Conservation (phyloP, 1,284 basidiomycete species). For the Hymenochaete sp. region DNA sequence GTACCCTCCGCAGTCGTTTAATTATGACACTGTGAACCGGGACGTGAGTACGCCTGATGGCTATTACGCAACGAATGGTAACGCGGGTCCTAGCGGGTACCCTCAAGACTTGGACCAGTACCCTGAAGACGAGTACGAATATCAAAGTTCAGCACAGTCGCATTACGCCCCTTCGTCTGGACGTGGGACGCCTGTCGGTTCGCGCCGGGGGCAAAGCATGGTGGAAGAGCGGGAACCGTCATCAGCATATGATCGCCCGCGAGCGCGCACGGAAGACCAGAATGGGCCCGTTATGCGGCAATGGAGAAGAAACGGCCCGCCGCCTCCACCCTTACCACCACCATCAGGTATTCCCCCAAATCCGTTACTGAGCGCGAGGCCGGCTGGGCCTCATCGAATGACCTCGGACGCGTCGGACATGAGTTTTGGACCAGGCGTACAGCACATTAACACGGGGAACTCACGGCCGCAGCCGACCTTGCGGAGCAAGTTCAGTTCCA, state of each 20-base stretch:
- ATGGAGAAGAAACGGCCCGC: constrained; percentile 39
- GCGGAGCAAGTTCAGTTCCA: constrained; percentile 65
- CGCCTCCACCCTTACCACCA: constrained; percentile 21
- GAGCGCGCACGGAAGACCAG: constrained; percentile 69
- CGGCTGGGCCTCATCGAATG: constrained; percentile 42
- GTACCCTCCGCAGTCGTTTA: constrained; percentile 31
- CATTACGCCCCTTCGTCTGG: constrained; percentile 42
- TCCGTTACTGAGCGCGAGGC: constrained; percentile 24
- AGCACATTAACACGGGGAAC: too few relatives aligned
- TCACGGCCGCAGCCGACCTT: constrained; percentile 40
- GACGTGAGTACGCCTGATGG: too few relatives aligned
- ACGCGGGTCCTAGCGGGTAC: constrained; percentile 46
- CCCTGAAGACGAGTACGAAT: constrained; percentile 64
- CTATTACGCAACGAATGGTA: constrained; percentile 23
- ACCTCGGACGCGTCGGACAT: constrained; percentile 44
- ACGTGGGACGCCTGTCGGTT: constrained; percentile 58
- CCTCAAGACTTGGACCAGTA: constrained; percentile 61
- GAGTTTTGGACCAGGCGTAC: constrained; percentile 37
- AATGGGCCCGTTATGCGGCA: constrained; percentile 56
- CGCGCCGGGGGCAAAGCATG: constrained; percentile 46
- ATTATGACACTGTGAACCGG: too few relatives aligned
- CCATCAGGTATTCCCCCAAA: constrained; percentile 19
- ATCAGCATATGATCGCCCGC: constrained; percentile 42
- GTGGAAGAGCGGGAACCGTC: constrained; percentile 43
- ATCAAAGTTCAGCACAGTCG: constrained; percentile 44